A percentile compares a stretch with the other conserved stretches of the same genome.
Evolutionary conservation across 2,329 filamentous ascomycete genomes (phyloP).

Genomic region (Pseudofabraea citricarpa): DNA sequence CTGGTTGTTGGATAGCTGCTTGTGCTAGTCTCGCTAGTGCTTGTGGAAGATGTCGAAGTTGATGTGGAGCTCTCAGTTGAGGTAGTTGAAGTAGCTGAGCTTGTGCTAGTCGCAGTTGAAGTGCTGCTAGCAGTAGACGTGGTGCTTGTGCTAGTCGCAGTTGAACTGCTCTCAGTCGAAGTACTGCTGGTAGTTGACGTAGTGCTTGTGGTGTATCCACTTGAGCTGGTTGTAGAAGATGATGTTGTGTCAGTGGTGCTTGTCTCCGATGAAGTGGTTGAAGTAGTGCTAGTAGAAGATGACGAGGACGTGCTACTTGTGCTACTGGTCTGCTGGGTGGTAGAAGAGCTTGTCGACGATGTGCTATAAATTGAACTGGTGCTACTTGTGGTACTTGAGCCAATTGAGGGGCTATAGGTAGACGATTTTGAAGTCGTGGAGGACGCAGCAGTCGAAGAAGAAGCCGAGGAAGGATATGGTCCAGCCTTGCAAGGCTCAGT

Average conservation of each 20-base stretch:
- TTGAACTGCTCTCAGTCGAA: too few relatives aligned
- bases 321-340: not conserved
- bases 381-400: slow-evolving; percentile 5
- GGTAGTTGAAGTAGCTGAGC: not conserved
- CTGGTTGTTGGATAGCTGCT: too few relatives aligned
- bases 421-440: slow-evolving; percentile 4
- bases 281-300: not conserved
- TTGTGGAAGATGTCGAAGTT: too few relatives aligned
- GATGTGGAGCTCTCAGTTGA: not conserved
- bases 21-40: too few relatives aligned
- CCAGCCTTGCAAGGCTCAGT: slow-evolving; percentile 41
- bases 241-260: too few relatives aligned
- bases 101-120: not conserved
- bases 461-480: slow-evolving; percentile 22
- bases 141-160: not conserved
- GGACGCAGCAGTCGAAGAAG: slow-evolving; percentile 10
- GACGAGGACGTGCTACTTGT: not conserved
- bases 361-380: slow-evolving; percentile 8
- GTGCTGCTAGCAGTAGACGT: not conserved
- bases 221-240: not conserved
- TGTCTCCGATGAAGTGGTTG: not conserved
- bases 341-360: slow-evolving; percentile 6
- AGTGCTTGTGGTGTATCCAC: too few relatives aligned
- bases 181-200: too few relatives aligned
- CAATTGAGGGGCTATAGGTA: slow-evolving; percentile 8